These are phyloP conservation scores for Yamadazyma taylorii DNA, from an alignment of 1,139 yeast genomes.

Conservation along the genomic window DNA sequence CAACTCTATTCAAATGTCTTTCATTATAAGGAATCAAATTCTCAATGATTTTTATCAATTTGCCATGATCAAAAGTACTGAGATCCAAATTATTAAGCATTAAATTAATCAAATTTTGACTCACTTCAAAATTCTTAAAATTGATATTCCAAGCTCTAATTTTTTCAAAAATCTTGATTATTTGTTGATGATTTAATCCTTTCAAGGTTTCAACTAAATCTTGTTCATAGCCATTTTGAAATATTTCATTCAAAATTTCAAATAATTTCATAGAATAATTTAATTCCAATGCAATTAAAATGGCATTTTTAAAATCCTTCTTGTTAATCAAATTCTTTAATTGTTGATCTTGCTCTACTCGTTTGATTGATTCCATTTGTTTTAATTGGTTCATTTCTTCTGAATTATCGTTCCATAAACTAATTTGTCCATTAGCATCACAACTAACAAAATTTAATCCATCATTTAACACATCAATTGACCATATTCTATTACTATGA, in stretches of 20 bases:
- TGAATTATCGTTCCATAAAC: constrained; percentile 86
- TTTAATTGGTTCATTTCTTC: constrained; percentile 58
- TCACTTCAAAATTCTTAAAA: constrained; percentile 73
- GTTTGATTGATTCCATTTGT: constrained; percentile 52
- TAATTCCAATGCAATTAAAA: constrained; percentile 76
- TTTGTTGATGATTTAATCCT: constrained; percentile 57
- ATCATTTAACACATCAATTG: constrained; percentile 63
- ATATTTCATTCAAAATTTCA: constrained; percentile 61
- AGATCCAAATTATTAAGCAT: constrained; percentile 56
- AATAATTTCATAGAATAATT: constrained; percentile 86
- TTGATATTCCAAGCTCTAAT: constrained; percentile 95
- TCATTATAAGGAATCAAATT: constrained; percentile 81
- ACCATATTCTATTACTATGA: constrained; percentile 95
- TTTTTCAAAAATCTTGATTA: constrained; percentile 62
- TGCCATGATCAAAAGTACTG: constrained; percentile 59
- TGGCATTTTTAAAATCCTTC: constrained; percentile 87
- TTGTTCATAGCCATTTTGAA: constrained; percentile 43
- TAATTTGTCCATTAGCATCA: constrained; percentile 92
- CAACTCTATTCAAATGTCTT: constrained; percentile 76
- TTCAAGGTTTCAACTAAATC: constrained; percentile 68
- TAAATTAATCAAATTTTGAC: constrained; percentile 73
- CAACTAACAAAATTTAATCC: constrained; percentile 78
- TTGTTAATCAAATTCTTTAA: constrained; percentile 68
- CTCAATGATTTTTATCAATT: constrained; percentile 67
- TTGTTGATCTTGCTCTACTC: constrained; percentile 85